Evolutionary conservation across 1,284 basidiomycete genomes (phyloP).

Genomic region (Cutaneotrichosporon curvatum): DNA sequence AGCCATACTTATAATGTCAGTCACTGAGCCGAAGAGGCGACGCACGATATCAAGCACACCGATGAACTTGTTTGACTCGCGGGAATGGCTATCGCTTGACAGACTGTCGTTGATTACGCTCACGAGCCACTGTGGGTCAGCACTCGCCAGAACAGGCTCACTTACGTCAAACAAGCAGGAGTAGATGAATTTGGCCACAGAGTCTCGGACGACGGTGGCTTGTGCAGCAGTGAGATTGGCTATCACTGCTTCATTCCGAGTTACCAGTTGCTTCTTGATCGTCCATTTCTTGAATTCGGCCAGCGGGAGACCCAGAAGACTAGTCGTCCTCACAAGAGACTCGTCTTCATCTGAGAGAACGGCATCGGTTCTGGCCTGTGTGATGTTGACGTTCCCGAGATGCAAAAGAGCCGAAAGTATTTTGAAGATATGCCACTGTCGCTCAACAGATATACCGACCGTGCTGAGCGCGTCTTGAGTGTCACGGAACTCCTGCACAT

Average conservation of each 20-base stretch:
- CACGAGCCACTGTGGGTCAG: constrained; percentile 71
- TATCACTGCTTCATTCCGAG: constrained; percentile 91
- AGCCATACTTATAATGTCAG: constrained; percentile 58
- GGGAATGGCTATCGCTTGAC: constrained; percentile 78
- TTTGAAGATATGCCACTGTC: constrained; percentile 97
- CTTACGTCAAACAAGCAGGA: constrained; percentile 78
- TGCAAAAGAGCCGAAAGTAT: constrained; percentile 89
- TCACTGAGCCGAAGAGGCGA: constrained; percentile 6
- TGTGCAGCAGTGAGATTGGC: constrained; percentile 77
- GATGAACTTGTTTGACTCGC: constrained; percentile 91
- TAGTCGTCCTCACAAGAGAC: constrained; percentile 70
- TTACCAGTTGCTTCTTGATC: constrained; percentile 92
- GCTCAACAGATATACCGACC: constrained; percentile 93
- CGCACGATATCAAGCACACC: constrained; percentile 78
- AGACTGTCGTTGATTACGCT: constrained; percentile 94
- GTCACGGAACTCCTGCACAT: constrained; percentile 85
- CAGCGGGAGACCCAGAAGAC: constrained; percentile 81
- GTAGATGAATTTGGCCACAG: constrained; percentile 97
- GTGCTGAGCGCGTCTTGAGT: constrained; percentile 94
- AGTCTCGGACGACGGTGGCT: constrained; percentile 91
- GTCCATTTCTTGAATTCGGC: constrained; percentile 99
- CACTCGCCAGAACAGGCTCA: constrained; percentile 1
- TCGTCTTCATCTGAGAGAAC: constrained; percentile 78
- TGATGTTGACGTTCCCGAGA: constrained; percentile 91
- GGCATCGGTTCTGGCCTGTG: constrained; percentile 72